phyloP scores from a whole-genome alignment of 1,284 basidiomycete genomes.

The Apiotrichum montevideense region DNA sequence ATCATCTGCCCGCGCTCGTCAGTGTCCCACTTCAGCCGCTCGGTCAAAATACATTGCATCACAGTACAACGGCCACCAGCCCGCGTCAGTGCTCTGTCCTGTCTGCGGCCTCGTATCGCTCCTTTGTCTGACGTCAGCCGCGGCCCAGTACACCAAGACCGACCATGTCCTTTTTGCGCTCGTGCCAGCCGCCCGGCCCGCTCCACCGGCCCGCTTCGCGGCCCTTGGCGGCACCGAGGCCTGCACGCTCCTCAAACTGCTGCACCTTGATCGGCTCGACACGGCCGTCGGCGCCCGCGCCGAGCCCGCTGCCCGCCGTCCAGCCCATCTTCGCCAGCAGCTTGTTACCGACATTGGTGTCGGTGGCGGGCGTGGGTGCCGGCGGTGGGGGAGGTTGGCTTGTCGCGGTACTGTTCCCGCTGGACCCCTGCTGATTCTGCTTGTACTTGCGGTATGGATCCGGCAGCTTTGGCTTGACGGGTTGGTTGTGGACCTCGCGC shows the following conservation, averaged over 20 bases:
- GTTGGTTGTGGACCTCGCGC: constrained; percentile 79
- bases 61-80: no score
- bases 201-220: constrained; percentile 70
- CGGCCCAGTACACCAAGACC: constrained; percentile 2
- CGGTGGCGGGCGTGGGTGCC: constrained; percentile 60
- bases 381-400: constrained; percentile 19
- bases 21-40: no score
- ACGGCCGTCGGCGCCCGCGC: constrained; percentile 68
- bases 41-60: no score
- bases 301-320: constrained; percentile 81
- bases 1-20: no score
- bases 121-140: constrained; percentile 14
- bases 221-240: constrained; percentile 79
- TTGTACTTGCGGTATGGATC: constrained; percentile 40
- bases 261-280: constrained; percentile 80
- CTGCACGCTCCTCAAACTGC: constrained; percentile 76
- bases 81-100: no score
- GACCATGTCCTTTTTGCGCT: constrained; percentile 38
- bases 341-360: constrained; percentile 83
- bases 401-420: not conserved
- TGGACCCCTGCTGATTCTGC: not conserved
- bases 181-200: constrained; percentile 43
- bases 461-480: constrained; percentile 62
- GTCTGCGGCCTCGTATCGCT: constrained; percentile 11
- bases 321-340: constrained; percentile 93